Evolutionary conservation across 2,329 filamentous ascomycete genomes (phyloP).

Genomic region (Chaetomium olivaceum): DNA sequence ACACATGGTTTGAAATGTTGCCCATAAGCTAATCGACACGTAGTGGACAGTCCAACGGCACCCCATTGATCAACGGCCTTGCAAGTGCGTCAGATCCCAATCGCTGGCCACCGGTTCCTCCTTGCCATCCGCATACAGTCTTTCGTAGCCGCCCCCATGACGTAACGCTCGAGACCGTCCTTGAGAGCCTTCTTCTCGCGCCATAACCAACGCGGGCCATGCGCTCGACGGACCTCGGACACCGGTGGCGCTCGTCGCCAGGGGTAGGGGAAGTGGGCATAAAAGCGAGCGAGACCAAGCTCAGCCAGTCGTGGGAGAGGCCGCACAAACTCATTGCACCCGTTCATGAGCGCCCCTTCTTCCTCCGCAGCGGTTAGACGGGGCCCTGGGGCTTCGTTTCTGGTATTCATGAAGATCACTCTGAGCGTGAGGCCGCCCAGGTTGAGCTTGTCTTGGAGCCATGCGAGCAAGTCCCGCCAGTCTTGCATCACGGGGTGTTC

Average conservation of each 20-base stretch:
- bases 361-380: background rate
- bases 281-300: conserved; percentile 3
- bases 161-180: background rate
- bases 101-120: too few relatives aligned
- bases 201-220: background rate
- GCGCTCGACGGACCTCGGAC: background rate
- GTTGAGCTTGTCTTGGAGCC: conserved; percentile 4
- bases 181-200: conserved; percentile 1
- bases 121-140: too few relatives aligned
- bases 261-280: conserved; percentile 2
- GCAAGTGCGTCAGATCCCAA: too few relatives aligned
- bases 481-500: background rate
- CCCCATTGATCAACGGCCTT: too few relatives aligned
- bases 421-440: conserved; percentile 1
- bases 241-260: background rate
- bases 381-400: conserved; percentile 1
- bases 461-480: background rate
- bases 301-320: background rate
- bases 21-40: too few relatives aligned
- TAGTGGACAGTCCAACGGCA: too few relatives aligned
- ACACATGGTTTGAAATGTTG: too few relatives aligned
- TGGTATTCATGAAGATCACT: background rate
- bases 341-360: background rate
- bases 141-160: too few relatives aligned
- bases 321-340: conserved; percentile 1